Evolutionary conservation across 345 rosid species (phyloP), one percentile per base, ranked within the genome.

Genomic region (Bruguiera sexangula): DNA sequence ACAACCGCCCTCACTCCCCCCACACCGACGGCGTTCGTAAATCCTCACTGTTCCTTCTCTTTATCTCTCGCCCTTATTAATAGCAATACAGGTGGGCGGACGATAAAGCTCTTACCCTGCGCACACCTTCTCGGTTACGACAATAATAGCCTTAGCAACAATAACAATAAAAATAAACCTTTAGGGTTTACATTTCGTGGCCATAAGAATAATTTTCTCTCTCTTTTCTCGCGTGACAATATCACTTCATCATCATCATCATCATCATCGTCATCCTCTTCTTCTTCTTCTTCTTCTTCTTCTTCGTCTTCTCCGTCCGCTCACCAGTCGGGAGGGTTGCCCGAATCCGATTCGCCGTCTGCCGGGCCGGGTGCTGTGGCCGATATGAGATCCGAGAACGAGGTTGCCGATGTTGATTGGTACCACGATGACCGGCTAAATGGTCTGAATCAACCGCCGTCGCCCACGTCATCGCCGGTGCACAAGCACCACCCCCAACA

Each of bases 361-460:
- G 31, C 66, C 67, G 67, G 36, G 57, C 66, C 70, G 72, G 76
- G 63, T 68, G 36, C 50, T 50, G 71, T 56, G 15, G 67, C 56
- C 20, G 86, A 82, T 72, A 89, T 91, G 96, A 90, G 79, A 16
- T 70, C 86, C 67, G 87, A 82, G 43, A 76, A 71, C 36, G 81
- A 80, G 73, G 64, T 65, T 63, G 78, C 74, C 57, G 78, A 72
- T 30, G 74, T 62, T 8, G 73, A 74, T 67, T 74, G 70, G 63
- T 31, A n/a, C 30, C 59, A 34, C 27, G 56, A 77, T 0, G 75
- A 73, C 69, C 72, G 68, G 15, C 51, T 36, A 27, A 79, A 73
- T 59, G 74, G 71, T 21, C 75, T 51, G 26, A 58, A 72, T 57
- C 75, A 63, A 63, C 59, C 75, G 55, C 60, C 79, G 50, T 43